Evolutionary conservation across 805 yeast species (phyloP), one percentile per base, ranked within the genome.

Genomic region (Metschnikowia aberdeeniae): DNA sequence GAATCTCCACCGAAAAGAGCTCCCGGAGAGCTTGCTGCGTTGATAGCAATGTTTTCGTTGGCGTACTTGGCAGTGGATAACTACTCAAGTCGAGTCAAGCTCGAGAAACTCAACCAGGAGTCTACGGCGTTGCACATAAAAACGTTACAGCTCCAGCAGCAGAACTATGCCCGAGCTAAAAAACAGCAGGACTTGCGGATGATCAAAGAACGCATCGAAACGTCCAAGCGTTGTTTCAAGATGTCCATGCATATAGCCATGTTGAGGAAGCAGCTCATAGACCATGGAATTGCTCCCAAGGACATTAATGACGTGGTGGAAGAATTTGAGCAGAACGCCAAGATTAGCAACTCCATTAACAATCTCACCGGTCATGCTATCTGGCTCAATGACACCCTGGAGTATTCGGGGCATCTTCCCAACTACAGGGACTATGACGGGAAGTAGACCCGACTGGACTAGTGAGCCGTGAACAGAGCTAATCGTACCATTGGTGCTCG

Each of bases 201-300:
- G n/a, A 54, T 78, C 26, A 73, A 77, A 49, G 83, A 79, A 50
- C 63, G 84, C 13, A 69, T 70, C 43, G 72, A 68, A 10, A 66
- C 65, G 62, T 55, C 73, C 61, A 61, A 68, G 70, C 49, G 83
- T 68, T 57, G 75, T 69, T 67, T 61, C 67, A 81, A 78, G 62
- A 78, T 83, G 84, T 72, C 77, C 4, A 64, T 83, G 58, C 92
- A 84, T 56, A 73, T 84, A 34, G 88, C 86, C 2, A 60, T 84
- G 61, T 63, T 84, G 29, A 67, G 86, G 41, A 72, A 80, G 54
- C 89, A 84, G 56, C 63, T 84, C 44, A 53, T 62, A 2, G 84
- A 81, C n/a, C 55, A 61, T 3, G 86, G 85, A 0, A 45, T 73
- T 9, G 76, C 75, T n/a, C 89, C 89, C 7, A 74, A 73, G 7